Evolutionary conservation across 2,329 filamentous ascomycete species (phyloP).

Genomic region (Aspergillus sp.): DNA sequence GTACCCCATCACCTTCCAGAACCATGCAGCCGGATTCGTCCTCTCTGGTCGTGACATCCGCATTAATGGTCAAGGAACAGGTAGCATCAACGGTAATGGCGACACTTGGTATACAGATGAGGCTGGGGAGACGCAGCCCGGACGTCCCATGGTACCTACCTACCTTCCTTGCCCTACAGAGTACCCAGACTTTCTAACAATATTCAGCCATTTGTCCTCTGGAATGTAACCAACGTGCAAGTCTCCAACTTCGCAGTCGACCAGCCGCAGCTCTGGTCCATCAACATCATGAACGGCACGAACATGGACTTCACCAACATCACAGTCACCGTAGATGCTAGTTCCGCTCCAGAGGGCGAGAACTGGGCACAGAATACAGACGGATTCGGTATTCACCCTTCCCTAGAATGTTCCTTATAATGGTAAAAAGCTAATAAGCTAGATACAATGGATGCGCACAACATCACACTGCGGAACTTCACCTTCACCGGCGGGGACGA

Average conservation of each 20-base stretch:
- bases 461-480: slow-evolving; percentile 52
- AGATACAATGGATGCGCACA: slow-evolving; percentile 56
- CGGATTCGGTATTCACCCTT: slow-evolving; percentile 45
- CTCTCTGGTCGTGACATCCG: slow-evolving; percentile 51
- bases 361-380: slow-evolving; percentile 62
- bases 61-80: slow-evolving; percentile 54
- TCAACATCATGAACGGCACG: slow-evolving; percentile 61
- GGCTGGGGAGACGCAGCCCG: slow-evolving; percentile 46
- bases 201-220: slow-evolving; percentile 53
- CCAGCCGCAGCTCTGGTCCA: slow-evolving; percentile 53
- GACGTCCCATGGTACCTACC: slow-evolving; percentile 47
- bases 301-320: slow-evolving; percentile 55
- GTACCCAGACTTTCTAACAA: neutral
- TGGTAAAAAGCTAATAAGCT: neutral
- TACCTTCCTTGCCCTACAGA: too few species aligned
- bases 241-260: slow-evolving; percentile 55
- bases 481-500: slow-evolving; percentile 59
- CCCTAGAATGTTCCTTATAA: neutral
- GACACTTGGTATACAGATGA: slow-evolving; percentile 56
- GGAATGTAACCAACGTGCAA: slow-evolving; percentile 57
- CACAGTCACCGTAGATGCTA: slow-evolving; percentile 51
- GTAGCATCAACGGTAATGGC: slow-evolving; percentile 57
- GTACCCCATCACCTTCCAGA: slow-evolving; percentile 56
- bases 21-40: slow-evolving; percentile 56
- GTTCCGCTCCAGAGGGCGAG: slow-evolving; percentile 50